phyloP scores from a whole-genome alignment of 2,329 filamentous ascomycete species.

The Pseudocercospora cruenta region DNA sequence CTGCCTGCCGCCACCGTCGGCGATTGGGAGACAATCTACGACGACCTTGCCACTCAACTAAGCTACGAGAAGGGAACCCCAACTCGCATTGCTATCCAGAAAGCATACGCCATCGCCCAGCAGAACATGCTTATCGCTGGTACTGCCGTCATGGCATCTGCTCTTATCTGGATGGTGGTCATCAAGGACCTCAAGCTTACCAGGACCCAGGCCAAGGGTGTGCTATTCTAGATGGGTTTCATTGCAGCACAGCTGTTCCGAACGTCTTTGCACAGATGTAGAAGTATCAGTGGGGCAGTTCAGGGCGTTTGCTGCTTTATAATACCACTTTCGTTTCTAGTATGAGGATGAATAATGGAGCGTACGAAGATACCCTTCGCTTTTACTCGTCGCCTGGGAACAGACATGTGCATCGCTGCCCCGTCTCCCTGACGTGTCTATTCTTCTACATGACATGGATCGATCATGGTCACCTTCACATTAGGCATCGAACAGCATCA shows the following conservation, averaged over 20 bases:
- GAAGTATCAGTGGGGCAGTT: neutral
- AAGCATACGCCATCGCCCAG: constrained; percentile 16
- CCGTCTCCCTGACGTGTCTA: too few relatives aligned
- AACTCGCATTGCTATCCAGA: constrained; percentile 52
- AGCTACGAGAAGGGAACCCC: constrained; percentile 47
- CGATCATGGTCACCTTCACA: too few relatives aligned
- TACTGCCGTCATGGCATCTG: constrained; percentile 36
- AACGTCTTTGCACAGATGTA: neutral
- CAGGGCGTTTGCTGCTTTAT: too few relatives aligned
- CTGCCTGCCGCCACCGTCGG: constrained; percentile 46
- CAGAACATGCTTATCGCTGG: constrained; percentile 45
- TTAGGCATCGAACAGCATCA: too few relatives aligned
- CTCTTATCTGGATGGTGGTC: constrained; percentile 34
- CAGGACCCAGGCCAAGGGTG: constrained; percentile 41
- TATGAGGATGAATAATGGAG: too few relatives aligned
- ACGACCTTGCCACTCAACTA: constrained; percentile 42
- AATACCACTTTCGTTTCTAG: too few relatives aligned
- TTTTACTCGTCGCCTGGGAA: too few relatives aligned
- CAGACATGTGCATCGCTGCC: too few relatives aligned
- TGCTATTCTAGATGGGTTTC: constrained; percentile 30
- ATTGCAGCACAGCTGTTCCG: neutral
- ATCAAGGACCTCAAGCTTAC: constrained; percentile 42
- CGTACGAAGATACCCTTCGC: too few relatives aligned
- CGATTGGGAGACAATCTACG: constrained; percentile 43
- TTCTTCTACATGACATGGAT: too few relatives aligned